These are phyloP conservation scores for Zymoseptoria brevis DNA, from an alignment of 2,329 filamentous ascomycete species.

Conservation along the genomic window DNA sequence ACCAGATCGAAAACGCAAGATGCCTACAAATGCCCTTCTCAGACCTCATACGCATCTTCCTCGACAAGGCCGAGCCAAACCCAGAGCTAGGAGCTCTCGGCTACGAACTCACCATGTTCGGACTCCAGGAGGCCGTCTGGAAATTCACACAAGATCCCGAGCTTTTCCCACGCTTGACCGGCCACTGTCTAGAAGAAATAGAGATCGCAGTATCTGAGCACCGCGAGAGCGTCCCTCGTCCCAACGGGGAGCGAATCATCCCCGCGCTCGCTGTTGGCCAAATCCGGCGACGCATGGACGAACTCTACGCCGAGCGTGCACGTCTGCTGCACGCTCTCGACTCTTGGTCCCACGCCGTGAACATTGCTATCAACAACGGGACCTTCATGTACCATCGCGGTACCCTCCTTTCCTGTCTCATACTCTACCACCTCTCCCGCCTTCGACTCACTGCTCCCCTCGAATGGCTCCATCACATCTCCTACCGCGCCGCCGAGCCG, in stretches of 20 bases:
- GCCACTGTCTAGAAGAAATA: constrained; percentile 4
- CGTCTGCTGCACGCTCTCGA: constrained; percentile 8
- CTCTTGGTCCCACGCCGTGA: constrained; percentile 5
- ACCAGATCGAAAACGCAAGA: constrained; percentile 4
- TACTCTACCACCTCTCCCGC: constrained; percentile 9
- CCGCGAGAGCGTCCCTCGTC: neutral
- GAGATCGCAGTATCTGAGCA: neutral
- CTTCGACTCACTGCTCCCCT: constrained; percentile 10
- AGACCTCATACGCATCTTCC: constrained; percentile 12
- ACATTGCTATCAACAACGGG: constrained; percentile 2
- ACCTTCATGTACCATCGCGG: constrained; percentile 7
- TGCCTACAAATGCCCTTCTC: constrained; percentile 12
- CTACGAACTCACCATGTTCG: constrained; percentile 12
- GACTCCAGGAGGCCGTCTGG: constrained; percentile 14
- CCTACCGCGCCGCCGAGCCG: constrained; percentile 8
- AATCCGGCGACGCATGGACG: constrained; percentile 1
- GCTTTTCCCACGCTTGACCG: constrained; percentile 11
- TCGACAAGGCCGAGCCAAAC: constrained; percentile 9
- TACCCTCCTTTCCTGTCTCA: constrained; percentile 10
- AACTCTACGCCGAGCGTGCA: constrained; percentile 5
- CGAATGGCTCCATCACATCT: constrained; percentile 12
- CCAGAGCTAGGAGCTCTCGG: constrained; percentile 10
- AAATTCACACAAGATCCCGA: constrained; percentile 14
- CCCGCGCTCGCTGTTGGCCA: neutral
- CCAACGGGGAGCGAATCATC: neutral